These are phyloP conservation scores for Ambrosiella beaveri DNA, from an alignment of 2,329 filamentous ascomycete genomes.

Conservation along the genomic window DNA sequence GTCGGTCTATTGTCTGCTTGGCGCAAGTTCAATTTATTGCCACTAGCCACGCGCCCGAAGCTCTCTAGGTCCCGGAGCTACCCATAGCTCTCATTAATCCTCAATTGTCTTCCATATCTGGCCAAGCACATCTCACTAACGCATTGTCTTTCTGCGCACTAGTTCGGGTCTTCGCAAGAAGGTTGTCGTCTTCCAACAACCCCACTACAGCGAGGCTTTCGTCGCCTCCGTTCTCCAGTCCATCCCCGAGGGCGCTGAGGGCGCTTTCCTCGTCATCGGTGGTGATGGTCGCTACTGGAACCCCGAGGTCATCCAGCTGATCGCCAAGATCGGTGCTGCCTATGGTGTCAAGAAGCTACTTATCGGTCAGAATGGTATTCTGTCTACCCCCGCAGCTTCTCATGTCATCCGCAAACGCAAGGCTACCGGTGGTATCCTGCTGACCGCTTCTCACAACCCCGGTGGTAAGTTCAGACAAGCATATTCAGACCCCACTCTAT, in stretches of 20 bases:
- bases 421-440: slow-evolving; percentile 87
- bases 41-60: neutral
- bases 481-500: neutral
- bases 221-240: slow-evolving; percentile 86
- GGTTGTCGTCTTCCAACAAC: slow-evolving; percentile 91
- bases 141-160: slow-evolving; percentile 10
- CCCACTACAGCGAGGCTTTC: slow-evolving; percentile 92
- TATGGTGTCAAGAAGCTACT: slow-evolving; percentile 98
- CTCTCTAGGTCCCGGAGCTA: neutral
- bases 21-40: neutral
- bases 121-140: slow-evolving; percentile 8
- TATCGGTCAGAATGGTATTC: slow-evolving; percentile 88
- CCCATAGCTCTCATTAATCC: neutral
- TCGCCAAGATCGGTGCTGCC: slow-evolving; percentile 89
- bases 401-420: slow-evolving; percentile 89
- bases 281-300: slow-evolving; percentile 97
- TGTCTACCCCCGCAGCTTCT: slow-evolving; percentile 90
- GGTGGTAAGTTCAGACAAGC: slow-evolving; percentile 47
- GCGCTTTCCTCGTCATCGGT: slow-evolving; percentile 83
- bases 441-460: slow-evolving; percentile 96
- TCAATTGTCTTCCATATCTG: neutral
- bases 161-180: slow-evolving; percentile 98
- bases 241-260: slow-evolving; percentile 84
- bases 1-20: neutral
- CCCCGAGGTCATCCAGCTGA: slow-evolving; percentile 87